phyloP scores from a whole-genome alignment of 768 basidiomycete species.

The Lanmaoa rubissima region DNA sequence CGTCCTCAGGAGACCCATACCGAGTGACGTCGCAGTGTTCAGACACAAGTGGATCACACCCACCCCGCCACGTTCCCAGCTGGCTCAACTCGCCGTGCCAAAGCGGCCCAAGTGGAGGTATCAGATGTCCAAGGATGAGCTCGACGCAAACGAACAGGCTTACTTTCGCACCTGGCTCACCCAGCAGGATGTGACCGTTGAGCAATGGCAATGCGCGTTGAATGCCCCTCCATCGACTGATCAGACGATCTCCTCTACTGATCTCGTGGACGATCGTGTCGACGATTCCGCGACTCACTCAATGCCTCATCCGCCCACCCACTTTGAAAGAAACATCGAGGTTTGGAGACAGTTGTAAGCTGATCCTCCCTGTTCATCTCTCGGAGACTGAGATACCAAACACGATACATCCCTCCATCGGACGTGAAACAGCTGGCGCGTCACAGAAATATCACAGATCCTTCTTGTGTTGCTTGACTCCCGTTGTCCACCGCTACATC shows the following conservation, averaged over 20 bases:
- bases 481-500: constrained; percentile 85
- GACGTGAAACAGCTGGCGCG: constrained; percentile 72
- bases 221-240: constrained; percentile 3
- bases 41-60: constrained; percentile 11
- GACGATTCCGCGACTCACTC: constrained; percentile 15
- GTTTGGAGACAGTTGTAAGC: constrained; percentile 92
- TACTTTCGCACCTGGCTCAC: constrained; percentile 76
- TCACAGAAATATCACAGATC: constrained; percentile 87
- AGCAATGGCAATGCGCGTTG: constrained; percentile 45
- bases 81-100: constrained; percentile 36
- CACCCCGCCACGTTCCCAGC: background rate
- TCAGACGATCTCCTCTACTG: constrained; percentile 1
- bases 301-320: constrained; percentile 67
- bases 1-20: constrained; percentile 57
- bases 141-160: constrained; percentile 89
- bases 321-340: constrained; percentile 88
- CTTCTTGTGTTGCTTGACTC: constrained; percentile 86
- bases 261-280: background rate
- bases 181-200: constrained; percentile 57
- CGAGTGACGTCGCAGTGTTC: constrained; percentile 38
- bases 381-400: background rate
- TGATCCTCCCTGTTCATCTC: background rate
- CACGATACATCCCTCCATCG: background rate
- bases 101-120: constrained; percentile 84
- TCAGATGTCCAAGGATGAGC: constrained; percentile 83